Base-by-base conservation (phyloP, 805 yeast species). In the Candida manassasensis region DNA sequence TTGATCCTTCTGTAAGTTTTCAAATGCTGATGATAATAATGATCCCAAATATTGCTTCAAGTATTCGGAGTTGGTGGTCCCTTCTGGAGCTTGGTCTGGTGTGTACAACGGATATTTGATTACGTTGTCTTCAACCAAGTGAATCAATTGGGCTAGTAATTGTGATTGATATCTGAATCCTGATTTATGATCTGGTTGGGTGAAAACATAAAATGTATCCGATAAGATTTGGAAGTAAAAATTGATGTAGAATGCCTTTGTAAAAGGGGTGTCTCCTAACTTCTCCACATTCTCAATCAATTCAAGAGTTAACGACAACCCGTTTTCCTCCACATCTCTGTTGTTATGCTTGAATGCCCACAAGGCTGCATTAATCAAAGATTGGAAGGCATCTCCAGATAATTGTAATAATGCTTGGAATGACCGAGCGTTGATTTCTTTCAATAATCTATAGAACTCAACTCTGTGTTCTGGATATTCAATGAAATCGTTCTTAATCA, bases 261-360 rank as follows among this genome's bases (percentile, higher is more conserved):
- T 80, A 52, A 90, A 85, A 32, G 81, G 78, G 19, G 75, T 71
- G 44, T 72, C 71, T 4, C 87, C 87, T 45, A 85, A 67, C 36
- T 73, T 77, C 45, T 88, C 90, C 47, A 93, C 89, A 57, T 93
- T 93, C 47, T 77, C 79, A 40, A 90, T 71, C 42, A 93, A 69
- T 53, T 90, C 97, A 38, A 83, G 71, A 21, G 93, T 85, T 44
- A 93, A 72, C 26, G 81, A 76, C 48, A 93, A 74, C 18, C 98
- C 99, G 37, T 81, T 81, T 44, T 83, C 89, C 61, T 93, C 98
- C 37, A 93, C 97, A 37, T 90, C 97, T 59, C 97, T 79, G 61
- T 93, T 89, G 53, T 89, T 93, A 60, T 93, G 99, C 63, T 93
- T 90, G 60, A 93, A 85, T 0, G 97, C 97, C 99, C 99, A 93